These are phyloP conservation scores for Flaveria brownii DNA, from an alignment of 129 eudicot species.

Conservation along the genomic window DNA sequence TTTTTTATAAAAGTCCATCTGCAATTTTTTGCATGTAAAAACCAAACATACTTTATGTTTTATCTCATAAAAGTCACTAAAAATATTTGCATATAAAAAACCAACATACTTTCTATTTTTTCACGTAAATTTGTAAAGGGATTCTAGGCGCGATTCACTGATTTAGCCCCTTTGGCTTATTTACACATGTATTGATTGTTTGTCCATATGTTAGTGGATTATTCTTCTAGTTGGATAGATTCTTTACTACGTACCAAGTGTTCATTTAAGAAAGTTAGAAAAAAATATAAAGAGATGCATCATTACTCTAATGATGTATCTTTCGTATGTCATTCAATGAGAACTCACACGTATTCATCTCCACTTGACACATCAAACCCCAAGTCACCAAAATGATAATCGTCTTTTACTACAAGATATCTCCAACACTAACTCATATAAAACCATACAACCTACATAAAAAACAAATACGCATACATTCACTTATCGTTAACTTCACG, in stretches of 20 bases:
- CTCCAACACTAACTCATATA: not conserved
- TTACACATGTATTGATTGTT: not conserved
- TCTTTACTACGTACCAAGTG: not conserved
- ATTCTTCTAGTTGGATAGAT: not conserved
- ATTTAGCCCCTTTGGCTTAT: not conserved
- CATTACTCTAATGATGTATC: not conserved
- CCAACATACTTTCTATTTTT: too few relatives aligned
- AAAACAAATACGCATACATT: constrained; percentile 7
- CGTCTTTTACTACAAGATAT: constrained; percentile 19
- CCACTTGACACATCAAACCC: not conserved
- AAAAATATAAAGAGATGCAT: not conserved
- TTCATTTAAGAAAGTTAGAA: not conserved
- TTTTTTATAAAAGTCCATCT: too few relatives aligned
- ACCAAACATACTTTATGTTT: too few relatives aligned
- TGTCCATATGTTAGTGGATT: not conserved
- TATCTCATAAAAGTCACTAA: too few relatives aligned
- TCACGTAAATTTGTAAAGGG: too few relatives aligned
- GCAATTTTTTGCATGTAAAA: too few relatives aligned
- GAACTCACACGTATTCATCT: not conserved
- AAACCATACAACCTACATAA: not conserved
- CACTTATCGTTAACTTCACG: constrained; percentile 7
- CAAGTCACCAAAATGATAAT: not conserved
- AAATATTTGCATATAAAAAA: too few relatives aligned
- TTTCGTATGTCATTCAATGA: not conserved
- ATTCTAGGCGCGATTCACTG: not conserved